Conservation (phyloP, 768 basidiomycete species). For the Epithele typhae region DNA sequence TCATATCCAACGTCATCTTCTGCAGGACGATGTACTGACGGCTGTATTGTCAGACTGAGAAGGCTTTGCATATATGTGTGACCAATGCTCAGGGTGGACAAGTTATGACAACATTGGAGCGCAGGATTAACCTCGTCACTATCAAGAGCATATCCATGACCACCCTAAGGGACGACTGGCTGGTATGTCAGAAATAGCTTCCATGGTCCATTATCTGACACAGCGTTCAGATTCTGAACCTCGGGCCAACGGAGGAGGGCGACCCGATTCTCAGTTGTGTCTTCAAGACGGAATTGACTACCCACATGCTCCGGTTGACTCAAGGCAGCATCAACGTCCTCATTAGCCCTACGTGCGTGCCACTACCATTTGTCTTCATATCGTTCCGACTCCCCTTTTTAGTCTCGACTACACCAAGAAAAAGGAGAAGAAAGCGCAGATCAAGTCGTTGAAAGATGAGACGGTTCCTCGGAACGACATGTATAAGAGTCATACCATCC, state of each 20-base stretch:
- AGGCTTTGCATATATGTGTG: constrained; percentile 78
- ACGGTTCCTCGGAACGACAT: constrained; percentile 68
- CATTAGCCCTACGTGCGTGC: constrained; percentile 72
- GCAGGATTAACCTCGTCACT: constrained; percentile 85
- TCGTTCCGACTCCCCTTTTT: background rate
- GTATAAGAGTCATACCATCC: constrained; percentile 92
- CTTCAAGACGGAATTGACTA: constrained; percentile 94
- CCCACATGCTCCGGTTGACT: constrained; percentile 77
- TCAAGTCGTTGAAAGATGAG: constrained; percentile 90
- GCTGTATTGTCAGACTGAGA: constrained; percentile 56
- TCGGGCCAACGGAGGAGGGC: constrained; percentile 80
- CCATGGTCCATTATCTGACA: no score
- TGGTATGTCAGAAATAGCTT: no score
- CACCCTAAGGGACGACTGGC: constrained; percentile 90
- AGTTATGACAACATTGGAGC: constrained; percentile 57
- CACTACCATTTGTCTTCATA: background rate
- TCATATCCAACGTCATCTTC: constrained; percentile 29
- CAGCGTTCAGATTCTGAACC: constrained; percentile 79
- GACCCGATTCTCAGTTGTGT: constrained; percentile 88
- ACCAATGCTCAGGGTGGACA: constrained; percentile 59
- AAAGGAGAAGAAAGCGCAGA: constrained; percentile 88
- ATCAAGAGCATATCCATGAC: constrained; percentile 88
- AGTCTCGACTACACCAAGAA: constrained; percentile 93
- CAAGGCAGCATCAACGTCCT: constrained; percentile 69
- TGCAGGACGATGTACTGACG: background rate